These are phyloP conservation scores for Acanthamoeba royreba DNA, from an alignment of 208 protist genomes.

Conservation along the genomic window DNA sequence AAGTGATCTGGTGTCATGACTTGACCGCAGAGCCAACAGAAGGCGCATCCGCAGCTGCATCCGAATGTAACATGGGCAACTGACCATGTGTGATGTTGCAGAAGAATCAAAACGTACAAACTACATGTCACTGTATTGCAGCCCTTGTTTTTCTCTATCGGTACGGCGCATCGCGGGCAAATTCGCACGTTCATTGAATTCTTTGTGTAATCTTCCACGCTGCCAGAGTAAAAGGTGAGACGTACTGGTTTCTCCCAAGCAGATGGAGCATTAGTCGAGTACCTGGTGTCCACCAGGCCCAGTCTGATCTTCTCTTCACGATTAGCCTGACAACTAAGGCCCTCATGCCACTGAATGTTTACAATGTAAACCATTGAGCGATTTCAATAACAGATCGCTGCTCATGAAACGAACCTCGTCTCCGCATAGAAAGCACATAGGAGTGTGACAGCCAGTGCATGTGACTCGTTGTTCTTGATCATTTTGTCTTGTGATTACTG, in stretches of 20 bases:
- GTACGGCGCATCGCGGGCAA: not conserved
- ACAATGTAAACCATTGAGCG: not conserved
- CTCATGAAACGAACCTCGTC: not conserved
- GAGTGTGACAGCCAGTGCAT: not conserved
- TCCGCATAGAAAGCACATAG: conserved; percentile 4
- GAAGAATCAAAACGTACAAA: no score
- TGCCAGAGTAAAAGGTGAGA: not conserved
- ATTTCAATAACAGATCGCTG: not conserved
- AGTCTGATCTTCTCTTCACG: not conserved
- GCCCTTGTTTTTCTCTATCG: conserved; percentile 33
- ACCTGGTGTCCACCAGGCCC: not conserved
- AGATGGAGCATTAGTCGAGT: not conserved
- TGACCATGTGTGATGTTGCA: not conserved
- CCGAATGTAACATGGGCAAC: no score
- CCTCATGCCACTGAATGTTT: conserved; percentile 43
- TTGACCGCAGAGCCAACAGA: conserved; percentile 26
- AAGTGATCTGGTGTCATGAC: conserved; percentile 9
- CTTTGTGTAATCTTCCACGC: conserved; percentile 24
- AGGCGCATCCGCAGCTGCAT: not conserved
- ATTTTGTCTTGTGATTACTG: not conserved
- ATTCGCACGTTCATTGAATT: not conserved
- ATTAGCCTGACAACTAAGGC: not conserved
- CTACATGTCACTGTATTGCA: conserved; percentile 17
- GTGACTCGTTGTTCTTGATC: not conserved
- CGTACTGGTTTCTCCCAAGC: not conserved